A percentile compares a stretch with the other conserved stretches of the same genome.
Conservation (phyloP, 345 rosid genomes). For the Garcia nutans region DNA sequence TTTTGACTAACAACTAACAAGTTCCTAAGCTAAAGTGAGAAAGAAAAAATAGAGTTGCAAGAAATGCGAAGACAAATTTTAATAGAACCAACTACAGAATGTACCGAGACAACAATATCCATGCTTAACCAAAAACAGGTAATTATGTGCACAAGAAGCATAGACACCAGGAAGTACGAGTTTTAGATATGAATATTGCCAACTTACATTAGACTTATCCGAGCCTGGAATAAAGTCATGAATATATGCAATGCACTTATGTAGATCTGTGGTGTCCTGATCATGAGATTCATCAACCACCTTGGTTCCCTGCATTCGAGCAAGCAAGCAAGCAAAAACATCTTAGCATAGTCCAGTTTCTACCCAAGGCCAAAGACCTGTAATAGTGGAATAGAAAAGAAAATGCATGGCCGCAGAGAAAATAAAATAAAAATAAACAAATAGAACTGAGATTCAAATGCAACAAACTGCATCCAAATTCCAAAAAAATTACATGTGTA, state of each 20-base stretch:
- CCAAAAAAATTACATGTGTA: background rate
- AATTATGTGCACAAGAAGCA: background rate
- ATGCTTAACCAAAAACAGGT: background rate
- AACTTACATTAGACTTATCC: constrained; percentile 57
- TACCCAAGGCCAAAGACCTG: background rate
- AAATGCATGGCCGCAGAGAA: background rate
- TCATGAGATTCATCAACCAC: constrained; percentile 75
- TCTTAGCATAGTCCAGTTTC: constrained; percentile 6
- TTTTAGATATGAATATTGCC: background rate
- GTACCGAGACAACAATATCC: too few species aligned
- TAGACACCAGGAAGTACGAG: background rate
- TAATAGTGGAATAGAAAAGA: background rate
- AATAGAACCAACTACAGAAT: background rate
- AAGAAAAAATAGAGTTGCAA: background rate
- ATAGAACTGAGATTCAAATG: constrained; percentile 1
- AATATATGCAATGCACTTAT: constrained; percentile 69
- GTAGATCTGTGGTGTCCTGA: constrained; percentile 96
- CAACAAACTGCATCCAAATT: background rate
- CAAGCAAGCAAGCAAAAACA: constrained; percentile 12
- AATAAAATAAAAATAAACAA: background rate
- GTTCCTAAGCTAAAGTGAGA: background rate
- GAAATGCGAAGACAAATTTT: background rate
- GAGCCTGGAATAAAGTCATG: constrained; percentile 40
- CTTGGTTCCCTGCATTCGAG: constrained; percentile 65
- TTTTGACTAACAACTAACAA: background rate